Base-by-base conservation (phyloP, 805 yeast genomes). In the Ogataea siamensis region DNA sequence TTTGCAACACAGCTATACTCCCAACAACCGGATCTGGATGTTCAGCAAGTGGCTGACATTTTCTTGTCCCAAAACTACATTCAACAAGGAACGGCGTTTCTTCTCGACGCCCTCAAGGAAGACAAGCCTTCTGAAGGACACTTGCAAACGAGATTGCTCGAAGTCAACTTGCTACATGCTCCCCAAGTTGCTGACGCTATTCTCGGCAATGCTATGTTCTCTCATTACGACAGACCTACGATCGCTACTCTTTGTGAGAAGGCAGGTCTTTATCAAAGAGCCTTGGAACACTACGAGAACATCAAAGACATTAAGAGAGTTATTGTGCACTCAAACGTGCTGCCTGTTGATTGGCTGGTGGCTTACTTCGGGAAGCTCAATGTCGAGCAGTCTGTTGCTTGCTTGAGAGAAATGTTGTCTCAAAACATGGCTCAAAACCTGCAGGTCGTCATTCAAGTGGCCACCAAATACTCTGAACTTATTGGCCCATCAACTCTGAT, bases 101-200 rank as follows among this genome's bases (percentile, higher is more conserved):
- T 93, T 56, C 73, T 93, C 53, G 99, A 93, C 64, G 98, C 97
- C 7, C 74, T 93, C 60, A 93, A 93, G 70, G 85, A 82, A 47
- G 96, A 93, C 66, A 74, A 82, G 25, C 97, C 98, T 27, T 83
- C 89, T 47, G 96, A 93, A 59, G 97, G 96, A 12, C 95, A 88
- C 57, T 72, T 93, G 58, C 99, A 93, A 72, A 93, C 99, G 7
- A 80, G 95, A 57, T 78, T 93, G 35, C 76, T 93, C 51, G 99
- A 93, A 66, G 87, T 87, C 51, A 93, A 93, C 64, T 72, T 93
- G 60, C 64, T 87, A 59, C 94, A 89, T 62, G 99, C 99, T 12
- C 99, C 99, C 35, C 99, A 93, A 73, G 99, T 93, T 40, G 99
- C 99, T 28, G 99, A 93, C 66, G 99, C 99, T 14, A 93, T 93